Percentiles rank a stretch among this genome's conserved stretches.
Conservation (phyloP, 163 green algal species). For the Coccomyxa subellipsoidea region DNA sequence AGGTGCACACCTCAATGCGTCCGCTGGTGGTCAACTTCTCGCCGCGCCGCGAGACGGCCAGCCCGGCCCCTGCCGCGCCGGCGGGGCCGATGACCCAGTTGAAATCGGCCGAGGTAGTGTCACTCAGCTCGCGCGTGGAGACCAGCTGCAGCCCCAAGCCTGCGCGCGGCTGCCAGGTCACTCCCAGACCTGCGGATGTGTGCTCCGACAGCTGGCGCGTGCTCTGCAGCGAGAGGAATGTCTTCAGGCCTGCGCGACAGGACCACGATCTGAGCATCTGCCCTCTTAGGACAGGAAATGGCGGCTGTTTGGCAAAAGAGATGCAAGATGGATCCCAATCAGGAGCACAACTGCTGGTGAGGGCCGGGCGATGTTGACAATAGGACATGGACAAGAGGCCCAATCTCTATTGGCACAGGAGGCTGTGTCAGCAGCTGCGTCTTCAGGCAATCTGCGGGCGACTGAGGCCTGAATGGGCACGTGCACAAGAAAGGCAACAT, state of each 20-base stretch:
- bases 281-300: too few relatives aligned
- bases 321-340: too few relatives aligned
- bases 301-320: too few relatives aligned
- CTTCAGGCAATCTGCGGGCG: too few relatives aligned
- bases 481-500: too few relatives aligned
- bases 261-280: neutral
- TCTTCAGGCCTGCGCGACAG: constrained; percentile 35
- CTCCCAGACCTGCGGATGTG: constrained; percentile 24
- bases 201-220: constrained; percentile 28
- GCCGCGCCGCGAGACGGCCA: constrained; percentile 35
- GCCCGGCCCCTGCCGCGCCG: constrained; percentile 28
- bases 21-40: constrained; percentile 14
- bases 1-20: neutral
- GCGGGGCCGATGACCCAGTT: constrained; percentile 51
- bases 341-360: too few relatives aligned
- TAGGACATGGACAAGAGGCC: too few relatives aligned
- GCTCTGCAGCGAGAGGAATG: constrained; percentile 28
- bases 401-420: too few relatives aligned
- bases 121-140: constrained; percentile 42
- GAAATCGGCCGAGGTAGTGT: constrained; percentile 29
- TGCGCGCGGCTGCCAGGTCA: constrained; percentile 34
- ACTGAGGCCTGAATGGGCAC: too few relatives aligned
- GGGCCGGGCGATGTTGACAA: too few relatives aligned
- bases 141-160: constrained; percentile 51
- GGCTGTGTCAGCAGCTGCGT: too few relatives aligned